Percentiles rank a stretch among this genome's conserved stretches.
Evolutionary conservation across 1,139 yeast species (phyloP).

Genomic region (Saccharomyces hybrid): DNA sequence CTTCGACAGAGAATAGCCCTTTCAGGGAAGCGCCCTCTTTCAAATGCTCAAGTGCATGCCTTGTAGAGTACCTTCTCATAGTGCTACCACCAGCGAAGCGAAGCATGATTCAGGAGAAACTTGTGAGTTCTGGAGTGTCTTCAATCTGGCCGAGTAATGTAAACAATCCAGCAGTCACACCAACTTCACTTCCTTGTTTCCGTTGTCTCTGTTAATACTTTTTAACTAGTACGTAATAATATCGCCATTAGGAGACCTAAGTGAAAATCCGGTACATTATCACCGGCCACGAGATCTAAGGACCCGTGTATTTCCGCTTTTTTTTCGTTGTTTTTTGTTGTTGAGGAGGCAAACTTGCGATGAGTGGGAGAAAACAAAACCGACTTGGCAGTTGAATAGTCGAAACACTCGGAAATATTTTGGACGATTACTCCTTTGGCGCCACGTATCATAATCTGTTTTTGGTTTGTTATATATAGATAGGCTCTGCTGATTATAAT

Average conservation of each 20-base stretch:
- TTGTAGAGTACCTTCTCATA: background rate
- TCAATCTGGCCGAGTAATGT: no score
- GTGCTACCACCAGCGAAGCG: background rate
- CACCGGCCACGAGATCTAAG: background rate
- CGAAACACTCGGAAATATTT: background rate
- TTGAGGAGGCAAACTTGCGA: slow-evolving; percentile 1
- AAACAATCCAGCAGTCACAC: no score
- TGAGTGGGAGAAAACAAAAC: slow-evolving; percentile 1
- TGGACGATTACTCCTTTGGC: background rate
- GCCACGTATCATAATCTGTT: background rate
- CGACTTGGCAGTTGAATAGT: background rate
- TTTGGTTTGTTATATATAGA: slow-evolving; percentile 1
- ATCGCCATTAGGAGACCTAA: background rate
- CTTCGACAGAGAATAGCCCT: slow-evolving; percentile 48
- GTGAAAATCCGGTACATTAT: background rate
- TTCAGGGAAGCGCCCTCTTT: slow-evolving; percentile 33
- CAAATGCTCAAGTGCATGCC: background rate
- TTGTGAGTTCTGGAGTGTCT: background rate
- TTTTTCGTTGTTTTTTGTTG: background rate
- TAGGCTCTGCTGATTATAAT: background rate
- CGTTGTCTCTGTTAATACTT: no score
- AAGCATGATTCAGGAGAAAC: background rate
- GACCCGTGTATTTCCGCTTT: background rate
- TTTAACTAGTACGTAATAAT: background rate
- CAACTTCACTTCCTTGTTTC: no score